A percentile compares a stretch with the other conserved stretches of the same genome.
Conservation (phyloP, 2,329 filamentous ascomycete genomes). For the Sporothrix protearum region DNA sequence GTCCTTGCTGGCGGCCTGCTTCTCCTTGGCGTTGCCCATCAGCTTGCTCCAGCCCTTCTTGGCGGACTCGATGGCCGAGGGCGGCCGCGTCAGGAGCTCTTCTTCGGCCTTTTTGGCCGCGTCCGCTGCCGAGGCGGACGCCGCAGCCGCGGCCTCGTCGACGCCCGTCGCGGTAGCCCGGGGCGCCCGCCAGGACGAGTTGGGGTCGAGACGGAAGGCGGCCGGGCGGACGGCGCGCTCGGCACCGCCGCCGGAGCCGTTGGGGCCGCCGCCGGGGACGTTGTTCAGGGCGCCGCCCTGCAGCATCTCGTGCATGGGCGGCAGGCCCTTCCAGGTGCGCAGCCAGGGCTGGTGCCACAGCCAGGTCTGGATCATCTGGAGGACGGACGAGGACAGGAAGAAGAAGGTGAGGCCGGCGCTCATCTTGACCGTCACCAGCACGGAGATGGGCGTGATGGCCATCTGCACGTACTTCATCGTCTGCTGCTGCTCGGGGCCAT, state of each 20-base stretch:
- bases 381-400: constrained; percentile 48
- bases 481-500: constrained; percentile 37
- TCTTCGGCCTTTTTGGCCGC: constrained; percentile 20
- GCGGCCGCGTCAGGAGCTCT: neutral
- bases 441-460: constrained; percentile 35
- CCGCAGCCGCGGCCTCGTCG: neutral
- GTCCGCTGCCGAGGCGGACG: constrained; percentile 23
- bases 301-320: constrained; percentile 31
- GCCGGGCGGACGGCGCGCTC: constrained; percentile 2
- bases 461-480: constrained; percentile 37
- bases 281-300: constrained; percentile 2
- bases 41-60: constrained; percentile 29
- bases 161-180: constrained; percentile 32
- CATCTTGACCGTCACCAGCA: constrained; percentile 46
- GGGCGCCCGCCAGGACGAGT: constrained; percentile 35
- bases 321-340: constrained; percentile 40
- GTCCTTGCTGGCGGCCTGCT: constrained; percentile 21
- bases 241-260: neutral
- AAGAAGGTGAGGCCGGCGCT: constrained; percentile 57
- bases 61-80: constrained; percentile 24
- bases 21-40: constrained; percentile 28
- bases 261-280: too few species aligned
- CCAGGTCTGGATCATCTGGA: constrained; percentile 43
- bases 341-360: constrained; percentile 42
- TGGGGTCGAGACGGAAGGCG: constrained; percentile 23